Conservation (phyloP, 108 stramenopile genomes). For the Stephanodiscus triporus region DNA sequence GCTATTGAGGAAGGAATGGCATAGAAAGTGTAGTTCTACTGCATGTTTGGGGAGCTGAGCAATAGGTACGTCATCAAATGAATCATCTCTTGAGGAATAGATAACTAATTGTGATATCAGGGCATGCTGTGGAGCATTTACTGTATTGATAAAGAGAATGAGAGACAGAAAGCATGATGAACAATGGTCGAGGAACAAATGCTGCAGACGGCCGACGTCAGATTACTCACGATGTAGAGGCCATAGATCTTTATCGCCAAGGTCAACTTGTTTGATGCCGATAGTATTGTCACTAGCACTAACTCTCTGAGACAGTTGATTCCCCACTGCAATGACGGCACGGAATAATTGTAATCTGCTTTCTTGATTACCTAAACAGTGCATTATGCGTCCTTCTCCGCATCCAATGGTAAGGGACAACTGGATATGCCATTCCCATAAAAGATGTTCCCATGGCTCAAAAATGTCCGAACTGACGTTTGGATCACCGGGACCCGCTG, state of each 20-base stretch:
- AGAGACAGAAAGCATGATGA: constrained; percentile 25
- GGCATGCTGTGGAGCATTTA: constrained; percentile 61
- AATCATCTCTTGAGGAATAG: constrained; percentile 15
- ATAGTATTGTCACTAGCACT: background rate
- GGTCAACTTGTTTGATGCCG: constrained; percentile 11
- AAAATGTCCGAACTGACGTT: constrained; percentile 9
- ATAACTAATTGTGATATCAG: constrained; percentile 60
- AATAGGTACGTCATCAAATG: constrained; percentile 5
- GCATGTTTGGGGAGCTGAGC: constrained; percentile 39
- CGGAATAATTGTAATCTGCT: constrained; percentile 26
- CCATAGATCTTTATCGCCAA: constrained; percentile 17
- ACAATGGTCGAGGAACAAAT: background rate
- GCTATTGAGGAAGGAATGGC: constrained; percentile 28
- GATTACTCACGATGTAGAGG: constrained; percentile 21
- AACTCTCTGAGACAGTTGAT: background rate
- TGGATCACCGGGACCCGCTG: background rate
- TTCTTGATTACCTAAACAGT: constrained; percentile 17
- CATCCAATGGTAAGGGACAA: constrained; percentile 33
- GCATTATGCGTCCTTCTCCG: constrained; percentile 18
- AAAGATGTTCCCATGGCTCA: constrained; percentile 1
- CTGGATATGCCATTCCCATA: background rate
- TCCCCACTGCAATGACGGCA: constrained; percentile 16
- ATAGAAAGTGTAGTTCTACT: constrained; percentile 17
- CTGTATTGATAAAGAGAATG: background rate
- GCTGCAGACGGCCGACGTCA: constrained; percentile 3